Conservation (phyloP, 2,329 filamentous ascomycete species). For the Ilyonectria mors-panacis region DNA sequence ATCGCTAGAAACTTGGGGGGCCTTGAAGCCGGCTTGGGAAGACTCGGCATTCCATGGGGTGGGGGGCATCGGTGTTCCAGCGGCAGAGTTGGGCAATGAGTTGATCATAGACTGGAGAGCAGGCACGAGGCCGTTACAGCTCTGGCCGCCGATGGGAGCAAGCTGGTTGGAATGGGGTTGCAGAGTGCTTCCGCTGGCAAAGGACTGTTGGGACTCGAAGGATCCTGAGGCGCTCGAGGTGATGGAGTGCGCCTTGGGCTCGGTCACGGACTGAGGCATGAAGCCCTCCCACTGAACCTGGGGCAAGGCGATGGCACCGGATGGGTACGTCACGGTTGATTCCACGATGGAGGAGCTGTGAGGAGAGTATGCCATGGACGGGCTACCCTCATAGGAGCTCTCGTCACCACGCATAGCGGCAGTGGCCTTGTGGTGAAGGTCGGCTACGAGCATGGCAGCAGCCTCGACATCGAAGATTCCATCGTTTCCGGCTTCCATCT, state of each 20-base stretch:
- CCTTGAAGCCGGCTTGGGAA: constrained; percentile 76
- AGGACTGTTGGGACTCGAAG: constrained; percentile 78
- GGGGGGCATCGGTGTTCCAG: constrained; percentile 79
- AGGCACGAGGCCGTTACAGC: constrained; percentile 72
- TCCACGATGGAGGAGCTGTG: constrained; percentile 82
- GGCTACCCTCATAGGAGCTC: constrained; percentile 69
- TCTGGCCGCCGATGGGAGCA: constrained; percentile 77
- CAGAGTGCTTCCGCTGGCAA: constrained; percentile 69
- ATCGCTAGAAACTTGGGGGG: constrained; percentile 86
- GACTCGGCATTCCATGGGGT: constrained; percentile 79
- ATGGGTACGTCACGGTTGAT: constrained; percentile 81
- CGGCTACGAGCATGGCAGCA: constrained; percentile 97
- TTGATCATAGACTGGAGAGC: constrained; percentile 81
- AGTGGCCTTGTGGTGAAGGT: constrained; percentile 96
- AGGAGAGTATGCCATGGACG: constrained; percentile 80
- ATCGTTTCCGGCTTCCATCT: constrained; percentile 92
- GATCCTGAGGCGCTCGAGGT: constrained; percentile 75
- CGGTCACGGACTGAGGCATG: constrained; percentile 77
- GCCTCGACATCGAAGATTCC: constrained; percentile 96
- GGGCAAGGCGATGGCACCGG: constrained; percentile 84
- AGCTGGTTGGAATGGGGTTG: constrained; percentile 75
- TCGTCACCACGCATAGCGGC: constrained; percentile 74
- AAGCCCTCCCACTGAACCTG: constrained; percentile 95
- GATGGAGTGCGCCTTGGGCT: constrained; percentile 83
- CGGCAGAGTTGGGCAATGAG: constrained; percentile 77